These are phyloP conservation scores for Chrysoporthe puriensis DNA, from an alignment of 2,329 filamentous ascomycete species.

Conservation along the genomic window DNA sequence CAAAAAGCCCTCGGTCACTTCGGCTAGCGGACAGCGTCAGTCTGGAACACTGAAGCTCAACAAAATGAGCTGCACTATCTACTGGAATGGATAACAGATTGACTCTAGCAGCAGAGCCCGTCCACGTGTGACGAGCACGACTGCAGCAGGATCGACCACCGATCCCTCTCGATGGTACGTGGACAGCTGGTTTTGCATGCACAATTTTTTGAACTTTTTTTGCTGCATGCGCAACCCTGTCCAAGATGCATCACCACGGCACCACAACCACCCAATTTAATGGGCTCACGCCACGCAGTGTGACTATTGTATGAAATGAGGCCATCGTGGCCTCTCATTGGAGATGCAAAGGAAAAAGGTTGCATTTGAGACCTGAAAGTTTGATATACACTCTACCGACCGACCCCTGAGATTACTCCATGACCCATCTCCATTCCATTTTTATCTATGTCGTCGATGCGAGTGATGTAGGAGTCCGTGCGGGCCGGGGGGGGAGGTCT, in stretches of 20 bases:
- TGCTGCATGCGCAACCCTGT: slow-evolving; percentile 1
- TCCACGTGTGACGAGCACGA: background rate
- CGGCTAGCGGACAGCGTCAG: background rate
- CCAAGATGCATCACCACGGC: background rate
- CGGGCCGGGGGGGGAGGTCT: slow-evolving; percentile 16
- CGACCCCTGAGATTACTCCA: slow-evolving; percentile 36
- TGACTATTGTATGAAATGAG: background rate
- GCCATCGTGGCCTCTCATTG: background rate
- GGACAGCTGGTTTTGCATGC: slow-evolving; percentile 6
- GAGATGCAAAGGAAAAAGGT: slow-evolving; percentile 25
- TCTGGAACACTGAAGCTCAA: background rate
- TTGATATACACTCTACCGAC: slow-evolving; percentile 49
- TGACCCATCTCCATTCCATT: slow-evolving; percentile 20
- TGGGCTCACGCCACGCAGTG: background rate
- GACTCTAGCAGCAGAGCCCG: background rate
- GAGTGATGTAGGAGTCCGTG: slow-evolving; percentile 25
- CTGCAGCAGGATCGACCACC: background rate
- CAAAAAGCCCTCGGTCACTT: background rate
- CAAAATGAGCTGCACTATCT: background rate
- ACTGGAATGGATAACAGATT: slow-evolving; percentile 7
- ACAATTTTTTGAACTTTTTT: background rate
- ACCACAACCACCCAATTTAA: slow-evolving; percentile 1
- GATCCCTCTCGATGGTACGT: slow-evolving; percentile 1
- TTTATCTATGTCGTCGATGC: slow-evolving; percentile 28
- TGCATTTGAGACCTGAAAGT: slow-evolving; percentile 35